Evolutionary conservation across 2,329 filamentous ascomycete genomes (phyloP).

Genomic region (Xylaria sp.): DNA sequence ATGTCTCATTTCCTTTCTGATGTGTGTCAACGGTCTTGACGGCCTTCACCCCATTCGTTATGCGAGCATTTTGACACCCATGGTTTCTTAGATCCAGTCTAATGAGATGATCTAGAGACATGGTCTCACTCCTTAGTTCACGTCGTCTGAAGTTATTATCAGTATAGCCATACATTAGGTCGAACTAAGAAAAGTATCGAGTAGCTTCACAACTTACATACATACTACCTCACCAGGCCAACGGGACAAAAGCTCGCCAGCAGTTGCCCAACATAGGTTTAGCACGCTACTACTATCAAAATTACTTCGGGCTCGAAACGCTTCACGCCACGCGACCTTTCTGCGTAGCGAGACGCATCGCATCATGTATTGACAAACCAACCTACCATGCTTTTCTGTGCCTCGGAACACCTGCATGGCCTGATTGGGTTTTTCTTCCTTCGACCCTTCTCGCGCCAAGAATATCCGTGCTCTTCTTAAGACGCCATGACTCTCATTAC

Average conservation of each 20-base stretch:
- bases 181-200: background rate
- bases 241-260: background rate
- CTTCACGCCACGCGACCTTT: conserved; percentile 13
- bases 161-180: background rate
- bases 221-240: background rate
- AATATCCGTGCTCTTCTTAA: conserved; percentile 16
- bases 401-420: conserved; percentile 9
- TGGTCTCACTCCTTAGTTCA: background rate
- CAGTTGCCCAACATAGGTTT: background rate
- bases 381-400: conserved; percentile 10
- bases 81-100: background rate
- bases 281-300: background rate
- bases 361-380: conserved; percentile 20
- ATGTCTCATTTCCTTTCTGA: background rate
- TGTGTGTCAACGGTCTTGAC: background rate
- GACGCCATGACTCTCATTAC: conserved; percentile 2
- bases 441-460: conserved; percentile 25
- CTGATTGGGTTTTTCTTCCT: conserved; percentile 11
- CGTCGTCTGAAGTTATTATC: background rate
- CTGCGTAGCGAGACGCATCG: conserved; percentile 8
- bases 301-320: conserved; percentile 1
- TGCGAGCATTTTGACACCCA: background rate
- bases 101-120: background rate
- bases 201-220: background rate
- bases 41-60: background rate